A percentile compares a stretch with the other conserved stretches of the same genome.
These are phyloP conservation scores for Rhizopus arrhizus DNA, from an alignment of 371 early-diverging fungal genomes.

Conservation along the genomic window DNA sequence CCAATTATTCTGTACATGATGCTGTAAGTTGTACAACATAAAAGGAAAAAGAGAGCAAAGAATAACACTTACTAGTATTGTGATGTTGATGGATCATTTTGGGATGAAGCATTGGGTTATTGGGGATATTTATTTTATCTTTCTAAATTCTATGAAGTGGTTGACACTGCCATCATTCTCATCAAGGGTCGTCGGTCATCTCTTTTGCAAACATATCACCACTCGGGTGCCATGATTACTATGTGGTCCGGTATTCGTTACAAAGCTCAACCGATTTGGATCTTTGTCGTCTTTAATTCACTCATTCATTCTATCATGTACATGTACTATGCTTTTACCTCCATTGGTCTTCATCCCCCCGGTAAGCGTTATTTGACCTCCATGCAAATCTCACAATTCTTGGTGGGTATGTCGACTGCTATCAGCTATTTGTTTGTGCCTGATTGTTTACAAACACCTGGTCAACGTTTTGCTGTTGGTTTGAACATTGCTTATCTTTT, in stretches of 20 bases:
- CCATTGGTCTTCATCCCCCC: slow-evolving; percentile 76
- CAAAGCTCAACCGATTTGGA: slow-evolving; percentile 78
- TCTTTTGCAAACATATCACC: slow-evolving; percentile 87
- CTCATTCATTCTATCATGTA: slow-evolving; percentile 94
- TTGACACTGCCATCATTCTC: slow-evolving; percentile 86
- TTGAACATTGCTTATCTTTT: slow-evolving; percentile 77
- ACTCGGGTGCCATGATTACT: slow-evolving; percentile 86
- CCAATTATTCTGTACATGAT: slow-evolving; percentile 35
- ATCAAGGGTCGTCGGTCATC: slow-evolving; percentile 80
- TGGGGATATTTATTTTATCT: slow-evolving; percentile 85
- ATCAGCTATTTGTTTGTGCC: slow-evolving; percentile 70
- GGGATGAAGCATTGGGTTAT: slow-evolving; percentile 74
- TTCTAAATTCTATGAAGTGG: slow-evolving; percentile 86
- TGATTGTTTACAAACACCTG: slow-evolving; percentile 63
- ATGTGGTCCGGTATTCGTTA: slow-evolving; percentile 80
- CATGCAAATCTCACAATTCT: slow-evolving; percentile 88
- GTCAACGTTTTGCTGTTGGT: slow-evolving; percentile 68
- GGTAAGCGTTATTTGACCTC: slow-evolving; percentile 83
- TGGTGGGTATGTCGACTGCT: slow-evolving; percentile 76
- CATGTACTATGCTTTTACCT: slow-evolving; percentile 80
- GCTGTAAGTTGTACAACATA: slow-evolving; percentile 51
- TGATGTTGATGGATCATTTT: slow-evolving; percentile 66
- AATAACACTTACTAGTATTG: slow-evolving; percentile 55
- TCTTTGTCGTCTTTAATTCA: slow-evolving; percentile 87
- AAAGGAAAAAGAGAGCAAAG: background rate